Conservation (phyloP, 345 rosid species). For the Euphorbia lathyris region DNA sequence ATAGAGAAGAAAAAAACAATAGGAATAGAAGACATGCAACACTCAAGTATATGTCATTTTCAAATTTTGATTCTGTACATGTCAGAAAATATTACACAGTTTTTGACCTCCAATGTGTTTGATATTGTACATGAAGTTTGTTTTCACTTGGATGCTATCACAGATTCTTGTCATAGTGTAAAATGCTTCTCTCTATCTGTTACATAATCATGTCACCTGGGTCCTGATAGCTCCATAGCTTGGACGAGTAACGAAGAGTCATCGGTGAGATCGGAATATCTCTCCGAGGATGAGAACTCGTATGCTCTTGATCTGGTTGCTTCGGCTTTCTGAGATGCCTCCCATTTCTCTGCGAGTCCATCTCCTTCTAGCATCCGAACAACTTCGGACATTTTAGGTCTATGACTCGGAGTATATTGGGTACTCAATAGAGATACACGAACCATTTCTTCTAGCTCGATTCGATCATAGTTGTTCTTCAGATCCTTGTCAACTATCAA, state of each 20-base stretch:
- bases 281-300: slow-evolving; percentile 72
- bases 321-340: slow-evolving; percentile 80
- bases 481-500: slow-evolving; percentile 82
- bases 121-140: slow-evolving; percentile 30
- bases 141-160: slow-evolving; percentile 5
- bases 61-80: slow-evolving; percentile 36
- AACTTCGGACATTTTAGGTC: slow-evolving; percentile 96
- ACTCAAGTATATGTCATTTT: slow-evolving; percentile 31
- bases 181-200: not conserved
- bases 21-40: slow-evolving; percentile 16
- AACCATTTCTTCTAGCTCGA: slow-evolving; percentile 82
- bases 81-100: slow-evolving; percentile 23
- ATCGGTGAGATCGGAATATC: slow-evolving; percentile 85
- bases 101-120: slow-evolving; percentile 21
- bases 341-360: slow-evolving; percentile 95
- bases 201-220: slow-evolving; percentile 51
- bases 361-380: slow-evolving; percentile 97
- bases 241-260: slow-evolving; percentile 75
- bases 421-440: slow-evolving; percentile 85
- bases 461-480: slow-evolving; percentile 58
- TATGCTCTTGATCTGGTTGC: slow-evolving; percentile 52
- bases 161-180: not conserved
- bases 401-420: slow-evolving; percentile 68
- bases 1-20: slow-evolving; percentile 4
- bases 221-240: slow-evolving; percentile 97